Conservation (phyloP, 1,284 basidiomycete genomes). For the Peniophora sp. region DNA sequence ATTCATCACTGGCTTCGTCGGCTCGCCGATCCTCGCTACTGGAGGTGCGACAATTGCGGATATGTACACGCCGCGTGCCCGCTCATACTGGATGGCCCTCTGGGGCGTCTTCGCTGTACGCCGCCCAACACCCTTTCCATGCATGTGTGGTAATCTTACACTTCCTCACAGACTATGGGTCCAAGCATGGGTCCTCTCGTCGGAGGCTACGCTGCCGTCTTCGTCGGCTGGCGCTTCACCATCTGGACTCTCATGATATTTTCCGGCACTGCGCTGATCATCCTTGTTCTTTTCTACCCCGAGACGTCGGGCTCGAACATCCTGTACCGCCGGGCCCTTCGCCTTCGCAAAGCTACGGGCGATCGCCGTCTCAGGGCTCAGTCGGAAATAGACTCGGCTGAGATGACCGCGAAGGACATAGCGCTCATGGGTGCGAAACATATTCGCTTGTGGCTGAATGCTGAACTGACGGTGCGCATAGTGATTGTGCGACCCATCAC, state of each 20-base stretch:
- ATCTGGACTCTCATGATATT: conserved; percentile 50
- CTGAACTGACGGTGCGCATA: conserved; percentile 17
- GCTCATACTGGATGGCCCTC: conserved; percentile 48
- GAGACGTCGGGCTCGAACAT: conserved; percentile 40
- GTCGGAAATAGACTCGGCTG: conserved; percentile 19
- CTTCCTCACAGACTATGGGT: background rate
- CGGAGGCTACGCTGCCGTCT: conserved; percentile 31
- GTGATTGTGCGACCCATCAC: conserved; percentile 28
- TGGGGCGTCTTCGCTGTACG: conserved; percentile 52
- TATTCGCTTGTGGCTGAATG: conserved; percentile 3
- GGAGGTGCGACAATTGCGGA: conserved; percentile 28
- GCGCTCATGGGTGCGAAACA: too few relatives aligned
- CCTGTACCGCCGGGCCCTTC: conserved; percentile 25
- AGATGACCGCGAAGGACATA: conserved; percentile 9
- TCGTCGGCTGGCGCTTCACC: conserved; percentile 39
- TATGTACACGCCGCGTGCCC: conserved; percentile 41
- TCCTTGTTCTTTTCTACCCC: conserved; percentile 39
- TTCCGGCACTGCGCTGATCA: conserved; percentile 27
- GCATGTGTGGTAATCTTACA: too few relatives aligned
- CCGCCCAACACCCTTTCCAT: conserved; percentile 19
- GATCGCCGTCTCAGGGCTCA: conserved; percentile 17
- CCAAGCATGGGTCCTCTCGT: conserved; percentile 39
- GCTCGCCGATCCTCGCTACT: conserved; percentile 27
- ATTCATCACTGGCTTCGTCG: conserved; percentile 54
- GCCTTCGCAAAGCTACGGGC: conserved; percentile 21